Conservation (phyloP, 495 filamentous ascomycete species). For the Podospora australis region DNA sequence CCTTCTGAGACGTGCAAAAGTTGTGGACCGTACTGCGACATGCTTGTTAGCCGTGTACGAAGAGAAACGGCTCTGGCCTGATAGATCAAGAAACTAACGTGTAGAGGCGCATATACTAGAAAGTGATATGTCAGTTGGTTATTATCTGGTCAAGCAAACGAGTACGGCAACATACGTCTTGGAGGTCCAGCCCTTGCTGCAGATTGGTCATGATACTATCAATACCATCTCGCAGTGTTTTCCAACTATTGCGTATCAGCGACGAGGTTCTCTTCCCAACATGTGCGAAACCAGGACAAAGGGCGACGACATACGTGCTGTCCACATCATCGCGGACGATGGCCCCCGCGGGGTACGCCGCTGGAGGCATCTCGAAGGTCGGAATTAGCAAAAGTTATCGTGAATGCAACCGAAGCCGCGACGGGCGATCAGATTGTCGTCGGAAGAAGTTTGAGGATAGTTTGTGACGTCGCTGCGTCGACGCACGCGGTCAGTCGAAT, state of each 20-base stretch:
- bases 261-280: background rate
- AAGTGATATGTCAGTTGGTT: slow-evolving; percentile 10
- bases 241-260: slow-evolving; percentile 58
- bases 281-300: background rate
- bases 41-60: slow-evolving; percentile 22
- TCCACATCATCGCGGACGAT: slow-evolving; percentile 78
- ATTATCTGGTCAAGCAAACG: too few species aligned
- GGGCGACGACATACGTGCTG: slow-evolving; percentile 59
- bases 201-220: slow-evolving; percentile 88
- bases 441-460: too few species aligned
- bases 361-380: slow-evolving; percentile 19
- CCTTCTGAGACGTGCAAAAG: slow-evolving; percentile 98
- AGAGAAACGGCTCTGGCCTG: background rate
- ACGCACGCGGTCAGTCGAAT: too few species aligned
- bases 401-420: too few species aligned
- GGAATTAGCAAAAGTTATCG: background rate
- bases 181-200: slow-evolving; percentile 87
- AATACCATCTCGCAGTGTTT: slow-evolving; percentile 79
- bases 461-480: too few species aligned
- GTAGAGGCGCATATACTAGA: slow-evolving; percentile 90
- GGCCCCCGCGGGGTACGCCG: slow-evolving; percentile 31
- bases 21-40: slow-evolving; percentile 80
- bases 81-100: slow-evolving; percentile 52
- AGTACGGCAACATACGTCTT: slow-evolving; percentile 53
- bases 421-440: too few species aligned